Evolutionary conservation across 345 rosid genomes (phyloP), one percentile per base, ranked within the genome.

Genomic region (Litchi chinensis): DNA sequence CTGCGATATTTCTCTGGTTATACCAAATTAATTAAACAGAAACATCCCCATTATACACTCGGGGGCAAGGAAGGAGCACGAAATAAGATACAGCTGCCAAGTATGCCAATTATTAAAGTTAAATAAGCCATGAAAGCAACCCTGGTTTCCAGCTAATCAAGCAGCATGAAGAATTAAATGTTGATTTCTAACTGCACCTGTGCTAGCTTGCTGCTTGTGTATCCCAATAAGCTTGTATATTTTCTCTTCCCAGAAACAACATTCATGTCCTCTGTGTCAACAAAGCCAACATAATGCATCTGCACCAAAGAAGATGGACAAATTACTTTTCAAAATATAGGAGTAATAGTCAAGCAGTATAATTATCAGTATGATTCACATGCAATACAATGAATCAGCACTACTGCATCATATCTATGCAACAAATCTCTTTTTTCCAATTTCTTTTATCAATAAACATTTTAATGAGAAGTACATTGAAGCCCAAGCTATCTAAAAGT

Each of bases 231-330:
- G 82, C 97, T 93, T 72, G 98, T 77, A 84, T 78, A 93, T 79
- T 93, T 93, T 79, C 92, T 83, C 83, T 82, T 93, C 63, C 98
- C 97, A 77, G 93, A 87, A 71, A 81, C 88, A 68, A 90, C 86
- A 85, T 93, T 91, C 95, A 95, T 93, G 80, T 95, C 98, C 80
- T 93, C 95, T 12, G 95, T 88, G 82, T 93, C 93, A 83, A 93
- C 93, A 74, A 91, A 92, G 79, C 98, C 97, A 37, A 95, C 90
- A 78, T 92, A 87, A 82, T 95, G 98, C 97, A 95, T 93, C 98
- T 96, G 75, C 85, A 81, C 19, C 64, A 79, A 77, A 77, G 64
- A 79, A 56, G 59, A 69, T 65, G 57, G 75, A 64, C 41, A 76
- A 76, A 59, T 65, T 46, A 66, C 41, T 56, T 70, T 64, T 71